Conservation (phyloP, 768 basidiomycete species). For the Podaxis sp. region DNA sequence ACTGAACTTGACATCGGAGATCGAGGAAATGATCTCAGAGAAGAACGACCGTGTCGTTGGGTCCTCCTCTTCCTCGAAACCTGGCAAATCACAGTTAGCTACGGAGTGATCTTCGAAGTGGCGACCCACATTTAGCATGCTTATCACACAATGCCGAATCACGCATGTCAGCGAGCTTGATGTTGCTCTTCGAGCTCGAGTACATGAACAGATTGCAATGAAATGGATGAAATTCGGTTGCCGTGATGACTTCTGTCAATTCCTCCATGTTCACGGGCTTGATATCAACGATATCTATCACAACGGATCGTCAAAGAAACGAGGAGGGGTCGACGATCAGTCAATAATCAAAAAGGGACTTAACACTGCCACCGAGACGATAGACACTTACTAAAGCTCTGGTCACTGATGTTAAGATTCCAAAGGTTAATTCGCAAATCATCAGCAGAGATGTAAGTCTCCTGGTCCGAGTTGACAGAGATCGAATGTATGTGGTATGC, state of each 20-base stretch:
- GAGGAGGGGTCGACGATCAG: neutral
- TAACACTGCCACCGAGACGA: neutral
- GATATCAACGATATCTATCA: constrained; percentile 96
- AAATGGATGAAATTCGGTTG: constrained; percentile 96
- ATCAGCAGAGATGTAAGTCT: constrained; percentile 99
- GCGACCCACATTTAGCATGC: constrained; percentile 86
- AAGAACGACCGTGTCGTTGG: constrained; percentile 98
- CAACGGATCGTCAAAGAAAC: constrained; percentile 9
- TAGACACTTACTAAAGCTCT: constrained; percentile 88
- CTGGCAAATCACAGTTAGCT: constrained; percentile 39
- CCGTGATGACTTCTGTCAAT: constrained; percentile 99
- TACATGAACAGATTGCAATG: constrained; percentile 99
- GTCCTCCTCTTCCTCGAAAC: constrained; percentile 99
- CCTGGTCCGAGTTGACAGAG: constrained; percentile 98
- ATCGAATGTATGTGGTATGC: constrained; percentile 99
- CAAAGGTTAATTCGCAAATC: constrained; percentile 96
- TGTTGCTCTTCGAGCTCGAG: constrained; percentile 98
- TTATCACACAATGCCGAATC: constrained; percentile 95
- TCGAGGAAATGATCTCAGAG: constrained; percentile 99
- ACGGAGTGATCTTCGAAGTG: constrained; percentile 12
- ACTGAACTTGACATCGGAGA: constrained; percentile 99
- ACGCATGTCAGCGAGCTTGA: constrained; percentile 99
- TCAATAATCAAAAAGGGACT: constrained; percentile 16
- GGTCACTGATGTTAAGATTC: constrained; percentile 98
- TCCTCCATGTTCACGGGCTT: constrained; percentile 99